Base-by-base conservation (phyloP, 805 yeast species). In the Yamadazyma paraphyllophila region DNA sequence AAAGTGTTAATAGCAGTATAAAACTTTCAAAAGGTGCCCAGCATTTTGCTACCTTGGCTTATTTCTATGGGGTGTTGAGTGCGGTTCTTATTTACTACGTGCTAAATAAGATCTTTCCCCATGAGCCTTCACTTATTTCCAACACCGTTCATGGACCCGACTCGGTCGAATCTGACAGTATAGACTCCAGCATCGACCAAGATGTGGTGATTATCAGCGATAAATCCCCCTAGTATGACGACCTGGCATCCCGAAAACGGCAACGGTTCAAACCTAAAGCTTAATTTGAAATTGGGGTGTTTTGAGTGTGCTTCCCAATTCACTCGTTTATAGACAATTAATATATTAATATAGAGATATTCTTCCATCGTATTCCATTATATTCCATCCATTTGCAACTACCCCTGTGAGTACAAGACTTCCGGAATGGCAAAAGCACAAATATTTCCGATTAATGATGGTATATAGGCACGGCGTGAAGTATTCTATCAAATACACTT, bases 41-140 rank as follows among this genome's bases (percentile, higher is more conserved):
- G 16, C 45, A 45, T 36, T 43, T 49, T 16, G 49, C 49, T 2
- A 40, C 45, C 24, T 11, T 49, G 16, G 44, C 49, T 4, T 49
- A 43, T 26, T 37, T 44, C 10, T 49, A 49, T 20, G 52, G 52
- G 4, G 26, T 30, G 15, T 39, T 43, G 9, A 45, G 52, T 46
- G 49, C 52, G 24, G 33, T 49, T 26, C 15, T 34, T 2, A 38
- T 45, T 15, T 49, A 49, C 36, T 43, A 36, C 16, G 33, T 10
- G 3, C 25, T 49, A 10, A 49, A 49, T 29, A 13, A 27, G 11
- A n/a, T 43, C 7, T 49, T 43, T 24, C 52, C 52, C 15, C 47
- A 49, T 25, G 15, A 43, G 11, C 33, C 33, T 12, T 39, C 46
- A n/a, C 36, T 49, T 25, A 39, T 49, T 39, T 42, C 11, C 8